Evolutionary conservation across 2,329 filamentous ascomycete genomes (phyloP).

Genomic region (Diaporthe ampelina): DNA sequence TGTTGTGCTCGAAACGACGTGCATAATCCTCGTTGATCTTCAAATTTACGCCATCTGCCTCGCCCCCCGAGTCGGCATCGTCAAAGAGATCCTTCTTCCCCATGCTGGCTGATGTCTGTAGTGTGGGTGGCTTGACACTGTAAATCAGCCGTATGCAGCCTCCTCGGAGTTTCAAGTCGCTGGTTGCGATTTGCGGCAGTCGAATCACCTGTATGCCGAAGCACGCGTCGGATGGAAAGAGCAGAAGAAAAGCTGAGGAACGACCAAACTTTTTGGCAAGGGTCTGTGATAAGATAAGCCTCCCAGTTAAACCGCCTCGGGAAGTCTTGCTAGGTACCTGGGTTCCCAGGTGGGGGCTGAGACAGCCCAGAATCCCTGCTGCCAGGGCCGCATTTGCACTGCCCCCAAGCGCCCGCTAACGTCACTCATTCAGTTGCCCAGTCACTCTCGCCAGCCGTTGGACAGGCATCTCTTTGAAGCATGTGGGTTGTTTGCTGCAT

Average conservation of each 20-base stretch:
- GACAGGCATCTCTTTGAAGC: constrained; percentile 28
- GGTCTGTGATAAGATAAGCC: constrained; percentile 23
- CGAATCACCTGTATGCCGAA: not conserved
- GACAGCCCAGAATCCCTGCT: constrained; percentile 12
- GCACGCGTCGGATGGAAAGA: not conserved
- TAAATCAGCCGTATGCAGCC: not conserved
- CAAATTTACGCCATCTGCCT: constrained; percentile 64
- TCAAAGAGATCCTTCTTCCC: constrained; percentile 67
- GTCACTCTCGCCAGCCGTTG: constrained; percentile 26
- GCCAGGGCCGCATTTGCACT: constrained; percentile 17
- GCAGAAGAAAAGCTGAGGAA: not conserved
- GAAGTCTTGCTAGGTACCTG: too few species aligned
- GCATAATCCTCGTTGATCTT: constrained; percentile 95
- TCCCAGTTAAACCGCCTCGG: not conserved
- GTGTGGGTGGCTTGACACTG: not conserved
- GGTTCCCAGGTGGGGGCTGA: constrained; percentile 24
- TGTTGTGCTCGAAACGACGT: constrained; percentile 93
- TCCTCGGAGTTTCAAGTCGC: not conserved
- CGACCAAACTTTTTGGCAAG: constrained; percentile 35
- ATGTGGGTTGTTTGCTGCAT: constrained; percentile 22
- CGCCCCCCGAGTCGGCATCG: constrained; percentile 58
- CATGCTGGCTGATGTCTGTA: constrained; percentile 47
- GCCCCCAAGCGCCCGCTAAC: constrained; percentile 28
- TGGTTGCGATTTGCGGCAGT: constrained; percentile 11
- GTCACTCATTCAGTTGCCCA: constrained; percentile 21